Evolutionary conservation across 495 filamentous ascomycete species (phyloP).

Genomic region (Lophiotrema nucula): DNA sequence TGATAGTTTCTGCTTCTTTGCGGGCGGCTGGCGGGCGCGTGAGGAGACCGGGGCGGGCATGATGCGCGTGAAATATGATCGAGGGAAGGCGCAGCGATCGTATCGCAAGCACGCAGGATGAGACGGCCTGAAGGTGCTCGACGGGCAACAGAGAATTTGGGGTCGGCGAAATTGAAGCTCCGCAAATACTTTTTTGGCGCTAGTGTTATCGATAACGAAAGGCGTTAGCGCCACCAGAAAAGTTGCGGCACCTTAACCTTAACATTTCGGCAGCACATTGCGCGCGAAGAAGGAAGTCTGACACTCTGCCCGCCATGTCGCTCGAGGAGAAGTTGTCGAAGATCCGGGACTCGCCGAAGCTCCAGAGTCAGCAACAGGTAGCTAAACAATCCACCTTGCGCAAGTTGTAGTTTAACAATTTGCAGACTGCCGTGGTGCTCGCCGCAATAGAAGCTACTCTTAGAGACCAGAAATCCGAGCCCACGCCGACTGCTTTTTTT

Average conservation of each 20-base stretch:
- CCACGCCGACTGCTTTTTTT: constrained; percentile 87
- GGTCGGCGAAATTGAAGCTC: no score
- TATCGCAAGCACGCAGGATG: no score
- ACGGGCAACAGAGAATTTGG: no score
- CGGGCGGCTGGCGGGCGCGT: constrained; percentile 27
- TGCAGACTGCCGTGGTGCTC: constrained; percentile 80
- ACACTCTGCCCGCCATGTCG: constrained; percentile 55
- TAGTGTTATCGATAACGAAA: no score
- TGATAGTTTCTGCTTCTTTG: constrained; percentile 32
- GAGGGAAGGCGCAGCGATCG: no score
- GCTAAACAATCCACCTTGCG: neutral
- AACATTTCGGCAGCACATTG: no score
- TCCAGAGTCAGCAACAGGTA: constrained; percentile 93
- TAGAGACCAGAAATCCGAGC: constrained; percentile 75
- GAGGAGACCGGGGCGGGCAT: constrained; percentile 23
- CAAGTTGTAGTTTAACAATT: neutral
- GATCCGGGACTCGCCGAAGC: constrained; percentile 85
- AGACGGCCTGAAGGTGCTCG: no score
- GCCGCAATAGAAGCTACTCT: constrained; percentile 90
- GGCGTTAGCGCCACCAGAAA: no score
- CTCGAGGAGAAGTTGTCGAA: constrained; percentile 89
- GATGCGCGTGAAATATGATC: constrained; percentile 4
- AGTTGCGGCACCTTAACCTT: no score
- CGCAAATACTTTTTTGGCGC: no score
- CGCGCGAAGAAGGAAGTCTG: no score